Evolutionary conservation across 495 filamentous ascomycete genomes (phyloP).

Genomic region (Trichoderma erinaceum): DNA sequence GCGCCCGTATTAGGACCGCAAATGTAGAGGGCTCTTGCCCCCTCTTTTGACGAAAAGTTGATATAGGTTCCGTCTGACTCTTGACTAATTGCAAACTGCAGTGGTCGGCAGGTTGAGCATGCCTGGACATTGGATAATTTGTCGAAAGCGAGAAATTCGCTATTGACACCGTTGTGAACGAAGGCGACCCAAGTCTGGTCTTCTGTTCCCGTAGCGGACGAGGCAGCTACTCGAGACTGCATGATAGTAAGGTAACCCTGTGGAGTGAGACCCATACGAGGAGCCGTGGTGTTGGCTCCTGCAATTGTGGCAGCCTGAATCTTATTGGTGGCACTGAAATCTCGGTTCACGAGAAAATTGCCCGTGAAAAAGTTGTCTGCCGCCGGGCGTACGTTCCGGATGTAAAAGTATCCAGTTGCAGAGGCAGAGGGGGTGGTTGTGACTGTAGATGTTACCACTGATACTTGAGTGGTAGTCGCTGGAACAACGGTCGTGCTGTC

Average conservation of each 20-base stretch:
- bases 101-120: slow-evolving; percentile 2
- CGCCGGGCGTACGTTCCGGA: not conserved
- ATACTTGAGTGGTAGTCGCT: not conserved
- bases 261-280: slow-evolving; percentile 5
- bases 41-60: not conserved
- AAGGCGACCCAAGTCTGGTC: slow-evolving; percentile 8
- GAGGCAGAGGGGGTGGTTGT: not conserved
- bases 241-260: not conserved
- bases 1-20: not conserved
- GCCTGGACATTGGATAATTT: not conserved
- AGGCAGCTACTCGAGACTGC: not conserved
- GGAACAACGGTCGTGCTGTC: slow-evolving; percentile 1
- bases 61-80: not conserved
- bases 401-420: not conserved
- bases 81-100: not conserved
- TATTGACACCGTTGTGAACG: not conserved
- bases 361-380: not conserved
- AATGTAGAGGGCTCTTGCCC: not conserved
- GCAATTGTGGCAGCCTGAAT: slow-evolving; percentile 2
- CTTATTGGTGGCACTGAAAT: not conserved
- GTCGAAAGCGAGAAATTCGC: not conserved
- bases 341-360: not conserved
- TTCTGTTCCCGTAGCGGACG: not conserved
- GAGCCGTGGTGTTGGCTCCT: not conserved
- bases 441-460: slow-evolving; percentile 1